Percentiles rank a stretch among this genome's conserved stretches.
phyloP scores from a whole-genome alignment of 2,329 filamentous ascomycete species.

The Lasiodiplodia hormozganensis region DNA sequence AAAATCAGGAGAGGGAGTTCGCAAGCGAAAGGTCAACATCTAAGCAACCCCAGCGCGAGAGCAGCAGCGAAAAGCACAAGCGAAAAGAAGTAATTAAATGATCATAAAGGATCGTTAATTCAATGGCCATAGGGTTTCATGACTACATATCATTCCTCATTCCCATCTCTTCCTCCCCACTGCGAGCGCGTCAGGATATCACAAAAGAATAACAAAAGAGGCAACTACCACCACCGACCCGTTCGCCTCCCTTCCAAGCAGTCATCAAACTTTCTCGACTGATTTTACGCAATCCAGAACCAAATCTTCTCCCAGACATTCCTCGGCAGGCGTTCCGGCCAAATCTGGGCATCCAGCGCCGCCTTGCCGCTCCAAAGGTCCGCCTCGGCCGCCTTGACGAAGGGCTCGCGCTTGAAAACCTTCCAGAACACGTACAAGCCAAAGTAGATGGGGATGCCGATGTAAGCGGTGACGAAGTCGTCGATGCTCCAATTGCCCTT shows the following conservation, averaged over 20 bases:
- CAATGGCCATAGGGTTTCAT: neutral
- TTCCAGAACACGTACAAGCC: constrained; percentile 64
- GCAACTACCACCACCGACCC: too few relatives aligned
- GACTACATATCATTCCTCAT: neutral
- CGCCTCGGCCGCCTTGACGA: constrained; percentile 49
- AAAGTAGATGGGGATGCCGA: constrained; percentile 49
- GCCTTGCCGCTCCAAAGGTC: constrained; percentile 58
- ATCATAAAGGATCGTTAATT: neutral
- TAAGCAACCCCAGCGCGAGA: neutral
- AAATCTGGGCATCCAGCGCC: constrained; percentile 54
- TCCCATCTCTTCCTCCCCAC: neutral
- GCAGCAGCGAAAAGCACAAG: neutral
- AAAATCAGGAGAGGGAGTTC: too few relatives aligned
- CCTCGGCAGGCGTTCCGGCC: constrained; percentile 51
- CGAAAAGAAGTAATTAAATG: neutral
- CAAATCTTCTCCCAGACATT: constrained; percentile 57
- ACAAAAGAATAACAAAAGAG: neutral
- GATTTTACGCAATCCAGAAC: constrained; percentile 54
- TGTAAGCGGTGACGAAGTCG: constrained; percentile 59
- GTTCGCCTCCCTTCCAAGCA: neutral
- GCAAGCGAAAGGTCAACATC: too few relatives aligned
- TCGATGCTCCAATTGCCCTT: constrained; percentile 15
- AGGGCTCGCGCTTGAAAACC: constrained; percentile 66
- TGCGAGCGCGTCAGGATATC: neutral
- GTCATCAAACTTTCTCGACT: too few relatives aligned